Base-by-base conservation (phyloP, 768 basidiomycete genomes). In the Punctularia strigosozonata region DNA sequence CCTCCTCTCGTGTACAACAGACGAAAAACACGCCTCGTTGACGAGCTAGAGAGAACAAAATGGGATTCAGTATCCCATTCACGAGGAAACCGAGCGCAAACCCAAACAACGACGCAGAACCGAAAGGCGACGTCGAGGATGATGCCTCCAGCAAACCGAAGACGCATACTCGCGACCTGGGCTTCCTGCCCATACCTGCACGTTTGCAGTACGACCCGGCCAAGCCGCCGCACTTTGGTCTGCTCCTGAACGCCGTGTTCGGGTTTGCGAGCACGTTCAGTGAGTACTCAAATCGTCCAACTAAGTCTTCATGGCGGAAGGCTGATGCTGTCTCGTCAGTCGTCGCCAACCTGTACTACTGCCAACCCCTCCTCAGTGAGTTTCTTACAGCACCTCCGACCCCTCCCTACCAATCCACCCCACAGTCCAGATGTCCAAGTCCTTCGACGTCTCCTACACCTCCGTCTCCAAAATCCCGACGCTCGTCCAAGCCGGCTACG, bases 311-410 rank as follows among this genome's bases (percentile, higher is more conserved):
- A n/a, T n/a, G n/a, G n/a, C n/a, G n/a, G 26, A 28, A 8, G 8
- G 13, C 8, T 34, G 33, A 19, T 8, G 10, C 24, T 24, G 7
- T 40, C 39, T 6, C 26, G 18, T 41, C 18, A 80, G 79, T 61
- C 31, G 76, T 76, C 12, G 70, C 75, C n/a, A 89, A 89, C 50
- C 53, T 89, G 34, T 89, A 88, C 51, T 90, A 88, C 47, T 82
- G 78, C 44, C 83, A 86, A 60, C 86, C 86, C 0, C 53, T 90
- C 47, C 59, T 88, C 12, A 82, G 85, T 75, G 53, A 45, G 68
- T 60, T 44, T 24, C 45, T 45, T 14, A 28, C 26, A 28, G 26
- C 15, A 28, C 26, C 26, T 28, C 15, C 15, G 26, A 28, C 26
- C 8, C 26, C 10, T 28, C 10, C 53, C 55, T 10, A 49, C 53